A percentile compares a stretch with the other conserved stretches of the same genome.
Evolutionary conservation across 192 early-diverging fungal species (phyloP).

Genomic region (Gryganskiella cystojenkinii): DNA sequence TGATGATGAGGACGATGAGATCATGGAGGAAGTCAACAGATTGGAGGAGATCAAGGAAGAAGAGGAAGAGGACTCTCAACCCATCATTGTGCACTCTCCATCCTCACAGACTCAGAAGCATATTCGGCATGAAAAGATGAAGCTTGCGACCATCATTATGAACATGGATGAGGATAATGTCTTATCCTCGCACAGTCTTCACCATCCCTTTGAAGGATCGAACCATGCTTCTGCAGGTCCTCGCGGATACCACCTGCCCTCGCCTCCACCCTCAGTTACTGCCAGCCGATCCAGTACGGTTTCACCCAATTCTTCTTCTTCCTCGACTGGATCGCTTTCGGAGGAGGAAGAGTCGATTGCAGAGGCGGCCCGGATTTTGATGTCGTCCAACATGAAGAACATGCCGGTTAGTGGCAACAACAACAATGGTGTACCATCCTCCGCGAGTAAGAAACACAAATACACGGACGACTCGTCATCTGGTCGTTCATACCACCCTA

Average conservation of each 20-base stretch:
- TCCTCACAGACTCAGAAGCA: neutral
- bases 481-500: no score
- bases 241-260: conserved; percentile 24
- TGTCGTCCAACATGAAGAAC: conserved; percentile 3
- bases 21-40: conserved; percentile 18
- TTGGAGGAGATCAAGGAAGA: conserved; percentile 46
- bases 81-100: neutral
- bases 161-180: conserved; percentile 18
- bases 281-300: conserved; percentile 47
- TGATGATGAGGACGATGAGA: conserved; percentile 55
- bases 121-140: conserved; percentile 38
- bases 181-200: neutral
- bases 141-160: conserved; percentile 26
- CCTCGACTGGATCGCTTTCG: conserved; percentile 10
- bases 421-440: neutral
- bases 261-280: conserved; percentile 38
- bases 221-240: neutral
- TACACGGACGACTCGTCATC: neutral
- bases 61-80: neutral
- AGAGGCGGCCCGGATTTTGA: conserved; percentile 36
- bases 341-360: conserved; percentile 44
- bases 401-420: neutral
- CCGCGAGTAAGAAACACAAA: conserved; percentile 26
- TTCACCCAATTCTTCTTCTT: conserved; percentile 22
- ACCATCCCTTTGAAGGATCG: neutral